Evolutionary conservation across 2,329 filamentous ascomycete genomes (phyloP), one percentile per base, ranked within the genome.

Genomic region (Juglanconis sp.): DNA sequence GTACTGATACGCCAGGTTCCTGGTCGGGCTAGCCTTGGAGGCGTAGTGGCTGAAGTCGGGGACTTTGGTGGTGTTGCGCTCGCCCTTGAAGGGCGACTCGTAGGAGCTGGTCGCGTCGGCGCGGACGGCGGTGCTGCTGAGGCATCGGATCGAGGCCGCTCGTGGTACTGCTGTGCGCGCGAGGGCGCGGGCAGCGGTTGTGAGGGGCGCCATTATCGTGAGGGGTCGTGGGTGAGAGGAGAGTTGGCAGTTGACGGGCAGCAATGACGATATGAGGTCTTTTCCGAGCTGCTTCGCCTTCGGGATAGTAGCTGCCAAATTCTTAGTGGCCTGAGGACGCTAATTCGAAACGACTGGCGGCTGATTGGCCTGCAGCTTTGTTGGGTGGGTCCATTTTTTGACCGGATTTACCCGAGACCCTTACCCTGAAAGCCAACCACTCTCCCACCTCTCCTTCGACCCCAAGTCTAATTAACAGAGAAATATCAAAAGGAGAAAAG

Each of bases 1-100:
- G 86, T 99, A 99, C 72, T 88, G 87, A 77, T 96, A 95, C 69
- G 96, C 81, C 82, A 93, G 89, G 80, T 96, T 96, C 72, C 82
- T 82, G 68, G 80, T 84, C 76, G 88, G 82, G 69, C 79, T 79
- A 67, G 81, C 80, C 74, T 86, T 87, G 77, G 85, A 88, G 79
- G 87, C 82, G 82, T 99, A 99, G 76, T 92, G 89, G 76, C 86
- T 86, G 79, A 96, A 98, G 80, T 90, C 87, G 68, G 95, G 95
- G 73, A 98, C 89, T 77, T 90, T 87, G 76, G 82, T 87, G 69
- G 75, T 79, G 73, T 80, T 81, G 69, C 70, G 68, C 71, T 80
- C 74, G 74, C 83, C 83, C 76, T 81, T 84, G 84, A 88, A 87
- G 66, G 86, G 86, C 74, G 82, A 86, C 70, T 82, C 79, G 79